These are phyloP conservation scores for Kwoniella dendrophila DNA, from an alignment of 768 basidiomycete genomes.

Conservation along the genomic window DNA sequence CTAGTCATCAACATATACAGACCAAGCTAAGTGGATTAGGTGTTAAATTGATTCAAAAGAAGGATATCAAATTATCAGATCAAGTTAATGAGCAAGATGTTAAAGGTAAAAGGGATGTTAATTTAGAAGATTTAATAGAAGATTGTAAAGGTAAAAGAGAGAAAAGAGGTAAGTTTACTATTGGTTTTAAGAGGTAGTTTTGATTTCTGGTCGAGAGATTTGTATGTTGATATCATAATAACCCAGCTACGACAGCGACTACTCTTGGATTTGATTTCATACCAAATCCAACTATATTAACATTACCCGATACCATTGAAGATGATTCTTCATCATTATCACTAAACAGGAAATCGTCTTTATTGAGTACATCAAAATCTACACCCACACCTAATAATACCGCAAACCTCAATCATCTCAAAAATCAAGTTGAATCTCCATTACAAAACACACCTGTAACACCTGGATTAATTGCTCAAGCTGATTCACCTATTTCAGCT, in stretches of 20 bases:
- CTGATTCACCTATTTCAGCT: background rate
- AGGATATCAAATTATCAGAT: background rate
- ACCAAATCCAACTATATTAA: conserved; percentile 40
- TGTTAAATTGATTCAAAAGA: conserved; percentile 10
- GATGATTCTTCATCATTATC: background rate
- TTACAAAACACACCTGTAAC: conserved; percentile 26
- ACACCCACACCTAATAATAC: background rate
- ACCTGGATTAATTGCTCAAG: conserved; percentile 21
- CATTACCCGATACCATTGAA: conserved; percentile 34
- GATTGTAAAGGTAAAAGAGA: conserved; percentile 41
- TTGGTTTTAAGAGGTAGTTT: background rate
- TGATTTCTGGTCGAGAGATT: background rate
- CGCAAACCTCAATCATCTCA: too few relatives aligned
- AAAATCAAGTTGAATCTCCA: background rate
- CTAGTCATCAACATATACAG: background rate
- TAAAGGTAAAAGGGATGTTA: conserved; percentile 31
- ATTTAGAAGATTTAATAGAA: conserved; percentile 37
- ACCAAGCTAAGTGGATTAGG: background rate
- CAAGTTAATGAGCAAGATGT: conserved; percentile 1
- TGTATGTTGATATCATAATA: background rate
- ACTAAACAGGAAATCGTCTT: background rate
- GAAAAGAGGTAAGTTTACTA: conserved; percentile 41
- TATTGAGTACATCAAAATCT: conserved; percentile 16
- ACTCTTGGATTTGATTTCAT: conserved; percentile 50
- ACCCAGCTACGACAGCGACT: conserved; percentile 45